Evolutionary conservation across 306 rosid genomes (phyloP).

Genomic region (Vigna hirtella): DNA sequence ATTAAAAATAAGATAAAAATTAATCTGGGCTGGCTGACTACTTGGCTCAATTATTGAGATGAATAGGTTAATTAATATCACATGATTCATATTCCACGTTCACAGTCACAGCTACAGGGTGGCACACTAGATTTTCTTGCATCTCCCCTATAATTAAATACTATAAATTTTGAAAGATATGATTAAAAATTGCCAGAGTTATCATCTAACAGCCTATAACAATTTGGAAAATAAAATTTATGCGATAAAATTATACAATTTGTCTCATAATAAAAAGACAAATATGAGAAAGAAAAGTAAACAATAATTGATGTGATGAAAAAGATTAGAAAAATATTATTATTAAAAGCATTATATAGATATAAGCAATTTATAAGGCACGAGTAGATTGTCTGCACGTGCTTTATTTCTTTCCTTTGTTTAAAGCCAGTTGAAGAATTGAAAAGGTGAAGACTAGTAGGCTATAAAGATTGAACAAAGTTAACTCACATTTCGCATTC

Average conservation of each 20-base stretch:
- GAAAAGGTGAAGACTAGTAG: too few species aligned
- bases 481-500: not conserved
- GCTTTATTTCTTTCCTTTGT: not conserved
- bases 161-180: not conserved
- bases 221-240: too few species aligned
- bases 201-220: not conserved
- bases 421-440: not conserved
- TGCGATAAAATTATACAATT: not conserved
- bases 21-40: not conserved
- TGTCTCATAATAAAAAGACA: not conserved
- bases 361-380: not conserved
- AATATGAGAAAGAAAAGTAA: not conserved
- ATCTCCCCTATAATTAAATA: not conserved
- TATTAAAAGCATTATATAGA: not conserved
- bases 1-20: not conserved
- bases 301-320: not conserved
- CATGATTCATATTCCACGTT: constrained; percentile 24
- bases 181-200: not conserved
- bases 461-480: constrained; percentile 28
- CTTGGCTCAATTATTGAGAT: constrained; percentile 34
- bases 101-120: not conserved
- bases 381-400: constrained; percentile 17
- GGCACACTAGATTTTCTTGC: constrained; percentile 1
- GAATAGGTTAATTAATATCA: not conserved
- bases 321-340: not conserved